Evolutionary conservation across 1,284 basidiomycete genomes (phyloP), one percentile per base, ranked within the genome.

Genomic region (Blastosporella zonata): DNA sequence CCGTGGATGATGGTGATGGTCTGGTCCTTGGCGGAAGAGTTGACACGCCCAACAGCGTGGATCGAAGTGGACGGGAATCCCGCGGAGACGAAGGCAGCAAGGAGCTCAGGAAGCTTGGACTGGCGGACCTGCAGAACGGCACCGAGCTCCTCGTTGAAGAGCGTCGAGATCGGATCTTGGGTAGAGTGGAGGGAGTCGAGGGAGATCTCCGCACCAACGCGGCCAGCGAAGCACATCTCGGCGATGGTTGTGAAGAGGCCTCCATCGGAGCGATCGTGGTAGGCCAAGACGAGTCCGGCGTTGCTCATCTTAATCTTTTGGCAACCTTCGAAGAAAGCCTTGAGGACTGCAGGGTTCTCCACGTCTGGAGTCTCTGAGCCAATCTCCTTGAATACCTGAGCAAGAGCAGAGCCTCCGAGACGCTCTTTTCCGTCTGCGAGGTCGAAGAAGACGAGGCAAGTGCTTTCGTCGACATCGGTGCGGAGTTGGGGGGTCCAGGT

Each of bases 141-240:
- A 35, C 97, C 97, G 13, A 99, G 79, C 69, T 99, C 97, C 65
- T 99, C 96, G 67, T 95, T 97, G 76, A 99, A 99, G 39, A 99
- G 72, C 0, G 84, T 75, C 2, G 87, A 75, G 15, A 93, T 67
- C 1, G 79, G 75, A 51, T 86, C 79, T 13, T 73, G 67, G 13
- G 67, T 59, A 15, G 74, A 62, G 35, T 68, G 64, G n/a, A 90
- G 61, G 3, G 75, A 65, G 59, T 90, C 83, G 21, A 95, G 68
- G 44, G 77, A 76, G 47, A 95, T 65, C 47, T 84, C 74, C 23
- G 84, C 78, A 25, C 97, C 97, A 8, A 83, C 78, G 46, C 87
- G 82, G 20, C 93, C 95, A 5, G 96, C 94, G 61, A 99, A 98
- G 37, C 84, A 81, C 97, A 99, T 99, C 70, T 99, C 97, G n/a